A percentile compares a stretch with the other conserved stretches of the same genome.
phyloP scores from a whole-genome alignment of 331 rosid genomes.

The Rhamnella rubrinervis region DNA sequence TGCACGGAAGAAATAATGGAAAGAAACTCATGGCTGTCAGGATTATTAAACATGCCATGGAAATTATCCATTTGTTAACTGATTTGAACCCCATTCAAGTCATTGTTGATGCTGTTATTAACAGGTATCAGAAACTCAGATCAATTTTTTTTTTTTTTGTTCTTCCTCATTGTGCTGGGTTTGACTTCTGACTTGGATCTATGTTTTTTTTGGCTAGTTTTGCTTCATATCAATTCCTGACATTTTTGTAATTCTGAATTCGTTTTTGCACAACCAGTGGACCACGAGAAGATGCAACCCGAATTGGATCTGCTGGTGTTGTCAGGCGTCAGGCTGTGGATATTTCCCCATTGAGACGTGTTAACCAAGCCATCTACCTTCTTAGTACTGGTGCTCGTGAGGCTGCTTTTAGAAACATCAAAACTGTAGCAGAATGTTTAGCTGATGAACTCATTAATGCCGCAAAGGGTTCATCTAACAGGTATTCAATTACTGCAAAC shows the following conservation, averaged over 20 bases:
- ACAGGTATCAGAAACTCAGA: constrained; percentile 38
- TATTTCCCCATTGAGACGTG: constrained; percentile 75
- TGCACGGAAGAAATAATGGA: constrained; percentile 80
- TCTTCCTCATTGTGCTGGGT: too few species aligned
- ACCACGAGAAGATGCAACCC: constrained; percentile 88
- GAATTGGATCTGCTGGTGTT: constrained; percentile 92
- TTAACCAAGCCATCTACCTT: constrained; percentile 81
- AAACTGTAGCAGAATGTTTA: constrained; percentile 65
- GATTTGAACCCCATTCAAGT: constrained; percentile 75
- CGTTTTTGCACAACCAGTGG: constrained; percentile 46
- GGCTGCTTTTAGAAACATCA: constrained; percentile 77
- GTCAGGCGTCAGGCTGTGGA: constrained; percentile 85
- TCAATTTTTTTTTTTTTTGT: too few species aligned
- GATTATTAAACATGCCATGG: constrained; percentile 75
- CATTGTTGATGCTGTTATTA: constrained; percentile 65
- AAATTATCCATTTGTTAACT: constrained; percentile 77
- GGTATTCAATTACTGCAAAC: constrained; percentile 16
- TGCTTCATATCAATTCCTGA: background rate
- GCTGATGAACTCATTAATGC: constrained; percentile 62
- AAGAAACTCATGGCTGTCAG: constrained; percentile 82
- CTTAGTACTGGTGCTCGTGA: constrained; percentile 89
- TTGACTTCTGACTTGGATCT: too few species aligned
- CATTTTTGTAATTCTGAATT: background rate
- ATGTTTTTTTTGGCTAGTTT: too few species aligned
- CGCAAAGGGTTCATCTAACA: constrained; percentile 66